Percentiles rank a stretch among this genome's conserved stretches.
These are phyloP conservation scores for Amanita molliuscula DNA, from an alignment of 768 basidiomycete species.

Conservation along the genomic window DNA sequence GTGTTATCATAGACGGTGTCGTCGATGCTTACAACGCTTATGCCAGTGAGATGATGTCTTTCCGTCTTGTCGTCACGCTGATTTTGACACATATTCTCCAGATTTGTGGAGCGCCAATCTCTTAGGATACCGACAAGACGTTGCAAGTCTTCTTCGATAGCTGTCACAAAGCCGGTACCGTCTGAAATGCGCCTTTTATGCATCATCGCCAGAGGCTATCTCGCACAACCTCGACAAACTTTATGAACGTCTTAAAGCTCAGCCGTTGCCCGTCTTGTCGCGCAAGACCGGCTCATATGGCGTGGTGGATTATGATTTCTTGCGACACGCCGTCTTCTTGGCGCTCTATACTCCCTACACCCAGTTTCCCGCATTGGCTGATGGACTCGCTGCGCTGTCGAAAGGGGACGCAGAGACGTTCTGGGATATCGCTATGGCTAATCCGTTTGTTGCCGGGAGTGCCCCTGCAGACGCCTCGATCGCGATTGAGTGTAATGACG, in stretches of 20 bases:
- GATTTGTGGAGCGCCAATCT: conserved; percentile 26
- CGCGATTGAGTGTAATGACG: conserved; percentile 26
- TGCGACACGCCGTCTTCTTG: conserved; percentile 20
- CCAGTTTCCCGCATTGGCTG: conserved; percentile 22
- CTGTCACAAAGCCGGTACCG: conserved; percentile 28
- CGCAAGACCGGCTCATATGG: conserved; percentile 18
- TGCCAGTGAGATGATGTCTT: conserved; percentile 15
- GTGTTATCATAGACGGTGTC: conserved; percentile 30
- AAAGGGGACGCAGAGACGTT: conserved; percentile 19
- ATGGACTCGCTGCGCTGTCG: conserved; percentile 24
- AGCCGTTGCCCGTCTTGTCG: conserved; percentile 23
- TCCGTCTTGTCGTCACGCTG: background rate
- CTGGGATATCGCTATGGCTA: conserved; percentile 10
- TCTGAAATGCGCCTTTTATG: conserved; percentile 25
- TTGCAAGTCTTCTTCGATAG: conserved; percentile 24
- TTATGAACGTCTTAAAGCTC: conserved; percentile 12
- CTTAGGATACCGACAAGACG: conserved; percentile 24
- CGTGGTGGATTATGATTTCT: conserved; percentile 22
- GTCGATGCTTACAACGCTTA: conserved; percentile 30
- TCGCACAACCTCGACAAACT: conserved; percentile 23
- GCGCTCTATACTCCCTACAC: conserved; percentile 26
- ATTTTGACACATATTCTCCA: conserved; percentile 5
- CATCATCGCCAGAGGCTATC: conserved; percentile 22
- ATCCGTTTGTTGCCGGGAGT: background rate
- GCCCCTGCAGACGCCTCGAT: background rate